phyloP scores from a whole-genome alignment of 768 basidiomycete genomes.

The Amanita polypyramis region DNA sequence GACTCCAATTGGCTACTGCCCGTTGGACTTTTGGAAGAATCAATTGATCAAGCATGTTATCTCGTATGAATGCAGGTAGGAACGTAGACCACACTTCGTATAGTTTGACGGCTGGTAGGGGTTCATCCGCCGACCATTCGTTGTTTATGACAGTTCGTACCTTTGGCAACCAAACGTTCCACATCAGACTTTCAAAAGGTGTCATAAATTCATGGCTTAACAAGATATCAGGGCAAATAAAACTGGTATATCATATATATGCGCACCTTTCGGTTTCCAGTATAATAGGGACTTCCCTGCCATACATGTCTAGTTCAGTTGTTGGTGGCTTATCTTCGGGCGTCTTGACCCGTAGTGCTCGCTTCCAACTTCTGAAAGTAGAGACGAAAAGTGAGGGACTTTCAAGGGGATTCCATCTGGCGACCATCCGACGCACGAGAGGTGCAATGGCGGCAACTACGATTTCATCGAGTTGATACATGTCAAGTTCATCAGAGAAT shows the following conservation, averaged over 20 bases:
- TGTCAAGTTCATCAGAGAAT: slow-evolving; percentile 65
- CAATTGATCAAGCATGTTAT: slow-evolving; percentile 94
- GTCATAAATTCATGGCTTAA: slow-evolving; percentile 69
- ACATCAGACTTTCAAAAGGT: slow-evolving; percentile 87
- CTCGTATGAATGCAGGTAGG: slow-evolving; percentile 82
- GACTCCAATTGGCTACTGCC: slow-evolving; percentile 77
- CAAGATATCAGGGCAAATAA: slow-evolving; percentile 5
- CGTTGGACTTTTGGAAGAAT: slow-evolving; percentile 87
- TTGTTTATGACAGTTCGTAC: slow-evolving; percentile 94
- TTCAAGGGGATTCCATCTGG: slow-evolving; percentile 76
- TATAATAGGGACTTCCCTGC: slow-evolving; percentile 25
- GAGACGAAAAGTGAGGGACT: slow-evolving; percentile 57
- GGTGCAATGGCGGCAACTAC: slow-evolving; percentile 90
- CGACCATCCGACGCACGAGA: slow-evolving; percentile 59
- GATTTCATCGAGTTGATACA: slow-evolving; percentile 79
- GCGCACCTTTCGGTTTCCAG: neutral
- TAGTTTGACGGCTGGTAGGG: slow-evolving; percentile 67
- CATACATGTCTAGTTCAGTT: slow-evolving; percentile 47
- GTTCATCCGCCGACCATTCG: slow-evolving; percentile 73
- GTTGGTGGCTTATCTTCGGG: slow-evolving; percentile 30
- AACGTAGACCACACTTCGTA: slow-evolving; percentile 85
- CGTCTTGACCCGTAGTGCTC: slow-evolving; percentile 49
- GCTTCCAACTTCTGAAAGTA: slow-evolving; percentile 61
- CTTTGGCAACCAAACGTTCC: slow-evolving; percentile 93
- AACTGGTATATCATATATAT: neutral